Percentiles rank a stretch among this genome's conserved stretches.
These are phyloP conservation scores for Elsinoe australis DNA, from an alignment of 2,329 filamentous ascomycete species.

Conservation along the genomic window DNA sequence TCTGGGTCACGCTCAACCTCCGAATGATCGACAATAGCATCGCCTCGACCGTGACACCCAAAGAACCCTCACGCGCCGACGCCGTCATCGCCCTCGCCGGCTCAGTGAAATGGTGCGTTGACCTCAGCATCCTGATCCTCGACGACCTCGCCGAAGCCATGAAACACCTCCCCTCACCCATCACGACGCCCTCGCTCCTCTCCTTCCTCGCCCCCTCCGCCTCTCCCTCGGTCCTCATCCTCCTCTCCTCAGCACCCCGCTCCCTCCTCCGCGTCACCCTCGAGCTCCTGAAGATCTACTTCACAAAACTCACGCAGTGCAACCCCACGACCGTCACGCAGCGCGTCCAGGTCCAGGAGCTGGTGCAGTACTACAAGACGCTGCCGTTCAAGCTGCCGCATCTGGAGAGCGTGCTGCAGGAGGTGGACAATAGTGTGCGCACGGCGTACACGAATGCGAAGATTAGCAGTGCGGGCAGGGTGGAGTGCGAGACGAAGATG, in stretches of 20 bases:
- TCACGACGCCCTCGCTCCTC: constrained; percentile 19
- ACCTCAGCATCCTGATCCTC: constrained; percentile 52
- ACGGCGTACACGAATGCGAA: constrained; percentile 46
- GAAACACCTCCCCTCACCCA: neutral
- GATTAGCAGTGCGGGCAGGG: constrained; percentile 39
- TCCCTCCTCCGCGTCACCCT: constrained; percentile 63
- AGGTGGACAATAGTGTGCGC: constrained; percentile 60
- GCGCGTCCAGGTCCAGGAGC: constrained; percentile 19
- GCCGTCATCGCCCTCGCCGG: constrained; percentile 65
- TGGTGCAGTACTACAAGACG: constrained; percentile 28
- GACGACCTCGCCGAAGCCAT: constrained; percentile 40
- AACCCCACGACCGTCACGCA: constrained; percentile 46
- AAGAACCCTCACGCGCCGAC: constrained; percentile 42
- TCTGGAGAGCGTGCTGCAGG: constrained; percentile 44
- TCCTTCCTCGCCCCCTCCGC: constrained; percentile 20
- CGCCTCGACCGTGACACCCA: constrained; percentile 23
- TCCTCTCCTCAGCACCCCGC: constrained; percentile 67
- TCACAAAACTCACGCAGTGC: constrained; percentile 20
- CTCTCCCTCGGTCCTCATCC: constrained; percentile 38
- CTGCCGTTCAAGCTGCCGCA: constrained; percentile 40
- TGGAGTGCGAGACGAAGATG: constrained; percentile 46
- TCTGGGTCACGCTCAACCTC: constrained; percentile 66
- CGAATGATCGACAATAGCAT: constrained; percentile 48
- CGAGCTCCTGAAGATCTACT: constrained; percentile 46
- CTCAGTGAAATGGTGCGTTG: constrained; percentile 69